A percentile compares a stretch with the other conserved stretches of the same genome.
Evolutionary conservation across 225 moss, liverwort and hornwort species (phyloP).

Genomic region (Marchantia paleacea): DNA sequence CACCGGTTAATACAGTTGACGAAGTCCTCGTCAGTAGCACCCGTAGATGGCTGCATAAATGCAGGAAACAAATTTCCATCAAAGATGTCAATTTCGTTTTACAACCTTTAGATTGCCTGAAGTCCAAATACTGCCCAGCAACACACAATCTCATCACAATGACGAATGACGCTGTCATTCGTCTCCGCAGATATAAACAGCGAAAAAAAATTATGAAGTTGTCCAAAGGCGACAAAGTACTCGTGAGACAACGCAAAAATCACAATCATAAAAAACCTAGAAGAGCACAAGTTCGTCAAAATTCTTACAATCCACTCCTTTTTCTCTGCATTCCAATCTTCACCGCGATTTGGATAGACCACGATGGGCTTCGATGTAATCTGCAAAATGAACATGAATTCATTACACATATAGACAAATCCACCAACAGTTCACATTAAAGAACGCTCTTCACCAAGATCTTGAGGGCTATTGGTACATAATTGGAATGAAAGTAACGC

Average conservation of each 20-base stretch:
- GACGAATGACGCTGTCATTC: no score
- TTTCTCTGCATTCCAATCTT: slow-evolving; percentile 63
- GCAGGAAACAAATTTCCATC: not conserved
- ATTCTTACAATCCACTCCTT: slow-evolving; percentile 91
- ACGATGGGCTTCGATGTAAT: slow-evolving; percentile 87
- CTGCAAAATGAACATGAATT: slow-evolving; percentile 31
- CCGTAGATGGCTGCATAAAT: slow-evolving; percentile 29
- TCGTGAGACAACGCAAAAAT: not conserved
- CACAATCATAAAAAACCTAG: not conserved
- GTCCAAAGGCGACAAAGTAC: not conserved
- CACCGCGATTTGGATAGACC: slow-evolving; percentile 97
- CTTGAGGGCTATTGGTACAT: not conserved
- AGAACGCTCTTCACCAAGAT: not conserved
- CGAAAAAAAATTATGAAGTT: not conserved
- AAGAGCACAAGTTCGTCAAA: not conserved
- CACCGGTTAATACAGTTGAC: slow-evolving; percentile 69
- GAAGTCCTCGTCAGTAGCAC: slow-evolving; percentile 54
- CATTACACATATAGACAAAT: not conserved
- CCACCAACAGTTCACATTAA: not conserved
- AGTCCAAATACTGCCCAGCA: no score
- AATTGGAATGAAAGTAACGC: no score
- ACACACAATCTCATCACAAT: no score
- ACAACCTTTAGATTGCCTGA: not conserved
- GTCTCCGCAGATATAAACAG: no score
- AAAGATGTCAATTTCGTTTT: not conserved